Evolutionary conservation across 805 yeast genomes (phyloP).

Genomic region (Candida chilensis): DNA sequence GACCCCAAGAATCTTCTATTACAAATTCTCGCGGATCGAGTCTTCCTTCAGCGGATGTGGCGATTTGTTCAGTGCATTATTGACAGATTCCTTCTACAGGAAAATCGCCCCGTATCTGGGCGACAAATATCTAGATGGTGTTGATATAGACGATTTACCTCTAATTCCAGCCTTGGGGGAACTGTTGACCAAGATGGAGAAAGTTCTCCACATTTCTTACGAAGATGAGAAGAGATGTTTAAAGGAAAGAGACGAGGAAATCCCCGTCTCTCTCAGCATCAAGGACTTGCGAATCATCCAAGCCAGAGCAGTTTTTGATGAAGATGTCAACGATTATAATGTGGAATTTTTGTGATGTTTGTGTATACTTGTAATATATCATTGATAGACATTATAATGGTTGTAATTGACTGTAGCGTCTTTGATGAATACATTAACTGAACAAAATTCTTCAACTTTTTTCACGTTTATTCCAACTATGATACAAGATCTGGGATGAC

Average conservation of each 20-base stretch:
- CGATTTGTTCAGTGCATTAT: constrained; percentile 57
- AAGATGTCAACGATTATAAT: too few species aligned
- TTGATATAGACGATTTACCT: constrained; percentile 5
- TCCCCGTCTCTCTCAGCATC: constrained; percentile 12
- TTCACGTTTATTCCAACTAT: too few species aligned
- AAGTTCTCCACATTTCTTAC: constrained; percentile 16
- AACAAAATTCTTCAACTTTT: too few species aligned
- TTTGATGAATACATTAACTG: too few species aligned
- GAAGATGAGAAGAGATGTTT: background rate
- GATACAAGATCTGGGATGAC: too few species aligned
- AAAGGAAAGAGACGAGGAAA: background rate
- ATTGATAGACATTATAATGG: too few species aligned
- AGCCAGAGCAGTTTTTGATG: constrained; percentile 21
- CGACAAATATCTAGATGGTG: constrained; percentile 4
- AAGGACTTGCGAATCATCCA: constrained; percentile 37
- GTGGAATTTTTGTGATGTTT: too few species aligned
- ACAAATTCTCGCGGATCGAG: constrained; percentile 36
- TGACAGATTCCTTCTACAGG: constrained; percentile 38
- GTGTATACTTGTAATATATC: too few species aligned
- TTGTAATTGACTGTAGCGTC: too few species aligned
- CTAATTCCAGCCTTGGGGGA: constrained; percentile 24
- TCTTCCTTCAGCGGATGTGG: constrained; percentile 72
- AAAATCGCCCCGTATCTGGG: constrained; percentile 8
- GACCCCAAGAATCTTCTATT: constrained; percentile 13
- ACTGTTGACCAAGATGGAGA: constrained; percentile 27